Conservation (phyloP, 1,284 basidiomycete species). For the Ceratobasidium sp. region DNA sequence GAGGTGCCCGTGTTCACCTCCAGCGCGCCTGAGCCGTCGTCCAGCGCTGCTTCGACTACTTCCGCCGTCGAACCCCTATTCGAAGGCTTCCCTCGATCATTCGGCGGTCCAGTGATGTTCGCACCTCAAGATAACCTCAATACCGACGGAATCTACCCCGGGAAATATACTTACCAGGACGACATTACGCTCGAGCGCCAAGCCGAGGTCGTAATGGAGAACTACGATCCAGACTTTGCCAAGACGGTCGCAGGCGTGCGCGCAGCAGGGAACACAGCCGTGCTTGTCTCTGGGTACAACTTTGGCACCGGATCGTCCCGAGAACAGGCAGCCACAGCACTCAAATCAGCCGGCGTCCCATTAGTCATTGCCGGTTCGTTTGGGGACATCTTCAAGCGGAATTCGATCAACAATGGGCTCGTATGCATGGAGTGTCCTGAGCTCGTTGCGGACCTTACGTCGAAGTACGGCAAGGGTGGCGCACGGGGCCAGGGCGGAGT, state of each 20-base stretch:
- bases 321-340: conserved; percentile 97
- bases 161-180: conserved; percentile 99
- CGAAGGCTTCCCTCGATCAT: conserved; percentile 82
- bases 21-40: conserved; percentile 47
- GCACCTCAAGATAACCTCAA: conserved; percentile 97
- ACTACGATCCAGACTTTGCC: conserved; percentile 94
- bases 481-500: conserved; percentile 79
- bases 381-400: conserved; percentile 99
- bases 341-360: conserved; percentile 93
- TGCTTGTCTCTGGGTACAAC: conserved; percentile 96
- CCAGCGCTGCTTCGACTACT: conserved; percentile 49
- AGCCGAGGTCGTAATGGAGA: conserved; percentile 98
- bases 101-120: conserved; percentile 89
- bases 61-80: conserved; percentile 67
- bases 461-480: conserved; percentile 75
- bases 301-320: conserved; percentile 99
- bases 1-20: conserved; percentile 57
- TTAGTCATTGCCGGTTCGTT: conserved; percentile 96
- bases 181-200: conserved; percentile 96
- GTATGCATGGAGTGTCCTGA: conserved; percentile 94
- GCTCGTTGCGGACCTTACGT: conserved; percentile 87
- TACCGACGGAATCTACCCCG: conserved; percentile 98
- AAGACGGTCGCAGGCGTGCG: conserved; percentile 74
- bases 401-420: conserved; percentile 98
- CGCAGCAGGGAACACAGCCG: conserved; percentile 44